Conservation (phyloP, 768 basidiomycete species). For the Chiua virens region DNA sequence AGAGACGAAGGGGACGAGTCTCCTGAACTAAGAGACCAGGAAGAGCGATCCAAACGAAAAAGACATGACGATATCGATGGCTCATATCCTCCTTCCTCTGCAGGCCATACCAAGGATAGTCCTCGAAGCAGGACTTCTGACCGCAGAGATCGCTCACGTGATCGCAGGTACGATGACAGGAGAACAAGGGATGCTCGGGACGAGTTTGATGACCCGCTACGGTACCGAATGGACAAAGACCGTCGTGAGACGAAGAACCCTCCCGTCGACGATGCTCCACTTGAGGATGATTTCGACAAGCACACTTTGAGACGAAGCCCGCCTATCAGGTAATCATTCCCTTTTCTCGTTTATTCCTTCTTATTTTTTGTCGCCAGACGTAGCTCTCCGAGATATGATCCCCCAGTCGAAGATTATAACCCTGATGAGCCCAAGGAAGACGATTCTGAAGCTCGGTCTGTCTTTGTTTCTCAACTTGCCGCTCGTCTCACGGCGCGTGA, state of each 20-base stretch:
- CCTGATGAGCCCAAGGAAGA: constrained; percentile 92
- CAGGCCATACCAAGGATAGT: constrained; percentile 43
- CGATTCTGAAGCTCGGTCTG: constrained; percentile 96
- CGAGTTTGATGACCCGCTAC: constrained; percentile 59
- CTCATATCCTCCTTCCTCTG: constrained; percentile 41
- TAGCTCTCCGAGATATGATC: constrained; percentile 70
- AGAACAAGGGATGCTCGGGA: constrained; percentile 48
- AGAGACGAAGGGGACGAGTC: constrained; percentile 62
- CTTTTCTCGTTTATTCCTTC: constrained; percentile 6
- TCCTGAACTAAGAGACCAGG: constrained; percentile 43
- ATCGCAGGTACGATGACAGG: constrained; percentile 57
- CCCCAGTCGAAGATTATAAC: constrained; percentile 67
- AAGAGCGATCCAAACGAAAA: constrained; percentile 67
- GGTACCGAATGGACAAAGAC: constrained; percentile 43
- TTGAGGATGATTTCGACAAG: constrained; percentile 33
- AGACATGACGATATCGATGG: constrained; percentile 54
- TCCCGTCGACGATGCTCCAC: constrained; percentile 41
- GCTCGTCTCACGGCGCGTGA: constrained; percentile 96
- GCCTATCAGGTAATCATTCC: constrained; percentile 44
- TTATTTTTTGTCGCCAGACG: constrained; percentile 44
- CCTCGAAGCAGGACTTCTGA: constrained; percentile 46
- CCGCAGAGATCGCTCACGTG: constrained; percentile 49
- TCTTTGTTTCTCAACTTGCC: constrained; percentile 98
- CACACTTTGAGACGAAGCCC: constrained; percentile 36
- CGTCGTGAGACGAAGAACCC: constrained; percentile 40